Evolutionary conservation across 176 grass and related monocot species (phyloP).

Genomic region (Oryza officinalis): DNA sequence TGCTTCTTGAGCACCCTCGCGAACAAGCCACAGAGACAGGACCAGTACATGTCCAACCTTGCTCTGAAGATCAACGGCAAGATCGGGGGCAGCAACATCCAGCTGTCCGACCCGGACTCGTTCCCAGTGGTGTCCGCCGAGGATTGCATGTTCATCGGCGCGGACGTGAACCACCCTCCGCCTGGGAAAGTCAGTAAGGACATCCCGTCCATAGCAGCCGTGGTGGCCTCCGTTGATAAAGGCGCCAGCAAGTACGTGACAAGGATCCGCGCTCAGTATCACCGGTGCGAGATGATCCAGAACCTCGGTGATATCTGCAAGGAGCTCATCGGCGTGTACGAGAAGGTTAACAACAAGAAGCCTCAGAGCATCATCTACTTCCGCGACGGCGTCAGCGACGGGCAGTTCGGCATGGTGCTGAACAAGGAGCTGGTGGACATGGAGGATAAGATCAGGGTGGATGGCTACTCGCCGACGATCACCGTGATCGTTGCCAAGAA

Average conservation of each 20-base stretch:
- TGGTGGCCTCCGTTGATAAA: slow-evolving; percentile 47
- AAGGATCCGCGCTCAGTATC: slow-evolving; percentile 40
- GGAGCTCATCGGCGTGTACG: slow-evolving; percentile 44
- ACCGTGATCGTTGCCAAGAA: slow-evolving; percentile 66
- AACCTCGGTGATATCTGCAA: slow-evolving; percentile 34
- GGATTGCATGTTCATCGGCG: slow-evolving; percentile 62
- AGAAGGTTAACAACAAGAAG: slow-evolving; percentile 24
- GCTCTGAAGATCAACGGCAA: slow-evolving; percentile 65
- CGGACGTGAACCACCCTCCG: slow-evolving; percentile 66
- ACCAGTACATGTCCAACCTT: slow-evolving; percentile 57
- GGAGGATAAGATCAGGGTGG: slow-evolving; percentile 8
- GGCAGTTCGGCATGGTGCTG: slow-evolving; percentile 54
- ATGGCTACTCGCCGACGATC: slow-evolving; percentile 43
- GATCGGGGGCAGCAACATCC: slow-evolving; percentile 57
- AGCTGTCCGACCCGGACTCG: slow-evolving; percentile 32
- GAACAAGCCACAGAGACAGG: slow-evolving; percentile 3
- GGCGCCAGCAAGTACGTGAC: slow-evolving; percentile 48
- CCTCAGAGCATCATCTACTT: slow-evolving; percentile 62
- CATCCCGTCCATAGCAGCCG: slow-evolving; percentile 57
- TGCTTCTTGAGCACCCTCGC: slow-evolving; percentile 34
- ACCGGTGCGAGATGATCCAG: slow-evolving; percentile 40
- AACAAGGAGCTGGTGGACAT: slow-evolving; percentile 51
- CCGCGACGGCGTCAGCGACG: slow-evolving; percentile 64
- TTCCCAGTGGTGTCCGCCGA: slow-evolving; percentile 35
- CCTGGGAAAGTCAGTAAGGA: slow-evolving; percentile 17